Evolutionary conservation across 352 stramenopile species (phyloP).

Genomic region (Pythium grandisporangium): DNA sequence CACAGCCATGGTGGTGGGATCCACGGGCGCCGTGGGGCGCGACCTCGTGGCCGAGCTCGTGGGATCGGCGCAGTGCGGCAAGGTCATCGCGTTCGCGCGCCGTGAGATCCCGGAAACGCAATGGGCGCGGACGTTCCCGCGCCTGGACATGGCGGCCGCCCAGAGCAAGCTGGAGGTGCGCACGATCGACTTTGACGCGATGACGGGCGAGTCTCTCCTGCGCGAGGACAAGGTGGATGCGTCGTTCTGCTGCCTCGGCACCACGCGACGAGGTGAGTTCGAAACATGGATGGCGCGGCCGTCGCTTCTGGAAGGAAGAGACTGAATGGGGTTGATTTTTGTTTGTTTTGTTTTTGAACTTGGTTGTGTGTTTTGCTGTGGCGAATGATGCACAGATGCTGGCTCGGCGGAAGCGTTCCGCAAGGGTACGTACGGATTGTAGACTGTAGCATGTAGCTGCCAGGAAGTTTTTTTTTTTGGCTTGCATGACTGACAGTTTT

Average conservation of each 20-base stretch:
- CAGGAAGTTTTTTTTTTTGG: no score
- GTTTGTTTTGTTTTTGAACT: no score
- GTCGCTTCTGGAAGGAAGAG: background rate
- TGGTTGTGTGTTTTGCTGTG: no score
- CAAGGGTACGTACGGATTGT: constrained; percentile 24
- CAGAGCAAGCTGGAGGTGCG: constrained; percentile 44
- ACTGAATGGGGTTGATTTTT: background rate
- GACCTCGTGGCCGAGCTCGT: constrained; percentile 67
- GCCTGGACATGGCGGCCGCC: constrained; percentile 23
- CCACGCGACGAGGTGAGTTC: constrained; percentile 51
- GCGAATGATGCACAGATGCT: constrained; percentile 15
- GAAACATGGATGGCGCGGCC: background rate
- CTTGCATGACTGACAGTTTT: background rate
- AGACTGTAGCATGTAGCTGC: background rate
- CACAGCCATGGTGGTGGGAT: constrained; percentile 62
- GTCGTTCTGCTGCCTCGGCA: constrained; percentile 65
- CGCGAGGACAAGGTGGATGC: constrained; percentile 40
- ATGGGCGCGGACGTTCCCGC: constrained; percentile 33
- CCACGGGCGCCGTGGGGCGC: constrained; percentile 60
- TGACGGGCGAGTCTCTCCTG: constrained; percentile 23
- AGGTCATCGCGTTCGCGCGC: constrained; percentile 48
- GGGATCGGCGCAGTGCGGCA: constrained; percentile 33
- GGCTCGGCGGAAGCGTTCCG: constrained; percentile 55
- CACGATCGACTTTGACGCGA: constrained; percentile 38
- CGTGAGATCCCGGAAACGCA: constrained; percentile 36